phyloP scores from a whole-genome alignment of 306 rosid genomes.

The Acacia confusa region DNA sequence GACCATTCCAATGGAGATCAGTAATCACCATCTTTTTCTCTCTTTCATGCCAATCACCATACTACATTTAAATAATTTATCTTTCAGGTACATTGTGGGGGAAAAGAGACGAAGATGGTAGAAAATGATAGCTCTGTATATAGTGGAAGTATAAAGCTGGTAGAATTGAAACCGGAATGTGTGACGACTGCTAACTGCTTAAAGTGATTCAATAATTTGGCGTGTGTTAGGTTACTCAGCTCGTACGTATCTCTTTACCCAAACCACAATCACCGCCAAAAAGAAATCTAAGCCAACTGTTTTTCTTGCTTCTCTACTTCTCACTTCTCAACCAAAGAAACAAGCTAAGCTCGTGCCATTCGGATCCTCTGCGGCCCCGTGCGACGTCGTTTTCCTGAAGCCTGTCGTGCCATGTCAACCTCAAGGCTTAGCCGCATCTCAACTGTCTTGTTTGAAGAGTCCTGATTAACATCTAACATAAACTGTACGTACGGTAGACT shows the following conservation, averaged over 20 bases:
- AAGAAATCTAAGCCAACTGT: background rate
- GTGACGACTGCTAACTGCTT: background rate
- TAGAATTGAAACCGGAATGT: background rate
- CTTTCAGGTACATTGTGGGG: background rate
- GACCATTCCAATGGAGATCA: too few species aligned
- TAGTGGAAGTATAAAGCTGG: background rate
- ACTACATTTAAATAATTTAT: too few species aligned
- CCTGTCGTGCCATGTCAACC: background rate
- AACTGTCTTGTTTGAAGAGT: background rate
- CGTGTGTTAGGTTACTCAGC: background rate
- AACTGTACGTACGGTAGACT: too few species aligned
- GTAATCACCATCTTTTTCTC: too few species aligned
- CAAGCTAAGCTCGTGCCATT: background rate
- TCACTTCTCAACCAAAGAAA: background rate
- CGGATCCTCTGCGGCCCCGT: background rate
- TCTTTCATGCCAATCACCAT: too few species aligned
- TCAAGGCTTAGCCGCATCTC: background rate
- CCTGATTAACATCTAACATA: too few species aligned
- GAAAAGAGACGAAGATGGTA: too few species aligned
- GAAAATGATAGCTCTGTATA: background rate
- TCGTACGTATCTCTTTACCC: background rate
- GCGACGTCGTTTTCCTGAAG: background rate
- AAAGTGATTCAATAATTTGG: background rate
- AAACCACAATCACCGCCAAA: background rate
- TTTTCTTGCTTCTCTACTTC: background rate